Evolutionary conservation across 768 basidiomycete species (phyloP), one percentile per base, ranked within the genome.

Genomic region (Leucocoprinus leucothites): DNA sequence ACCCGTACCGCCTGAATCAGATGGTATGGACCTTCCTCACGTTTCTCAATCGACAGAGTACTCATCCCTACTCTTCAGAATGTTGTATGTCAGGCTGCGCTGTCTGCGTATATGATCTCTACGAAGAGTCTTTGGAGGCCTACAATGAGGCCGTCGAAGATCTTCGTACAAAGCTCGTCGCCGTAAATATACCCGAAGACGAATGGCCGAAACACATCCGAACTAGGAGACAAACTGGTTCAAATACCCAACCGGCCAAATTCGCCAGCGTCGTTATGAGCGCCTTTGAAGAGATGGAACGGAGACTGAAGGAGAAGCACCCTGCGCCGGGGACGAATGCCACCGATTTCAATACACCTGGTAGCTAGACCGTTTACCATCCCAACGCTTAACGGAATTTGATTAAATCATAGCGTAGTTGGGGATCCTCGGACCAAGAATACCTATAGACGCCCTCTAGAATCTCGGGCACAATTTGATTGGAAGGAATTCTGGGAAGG

Each of bases 71-170:
- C 36, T 36, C 19, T 38, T 9, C 60, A 94, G 93, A 94, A 69
- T 94, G 93, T 68, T 96, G 93, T 74, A 95, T 95, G 93, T 93
- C 91, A 2, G 91, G 91, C 26, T 96, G 94, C 64, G 89, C 92
- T 0, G 70, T 94, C n/a, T 95, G 94, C 67, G 88, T 95, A 7
- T 91, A 95, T 69, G 91, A 93, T 61, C 67, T 94, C 22, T 92
- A 94, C 69, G 84, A 89, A 57, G 91, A 93, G 46, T 80, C 86
- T 0, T 67, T 91, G 1, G 72, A 74, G 21, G 74, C 72, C 11
- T 93, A 93, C 71, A 77, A 79, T 22, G 74, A 79, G 11, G 76
- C 84, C 3, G 59, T 93, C 0, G 62, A 63, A 2, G 57, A 71
- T 0, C 68, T 94, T 9, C 77, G 80, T n/a, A 45, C 68, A 4